Evolutionary conservation across 129 eudicot species (phyloP).

Genomic region (Ambrosia artemisiifolia): DNA sequence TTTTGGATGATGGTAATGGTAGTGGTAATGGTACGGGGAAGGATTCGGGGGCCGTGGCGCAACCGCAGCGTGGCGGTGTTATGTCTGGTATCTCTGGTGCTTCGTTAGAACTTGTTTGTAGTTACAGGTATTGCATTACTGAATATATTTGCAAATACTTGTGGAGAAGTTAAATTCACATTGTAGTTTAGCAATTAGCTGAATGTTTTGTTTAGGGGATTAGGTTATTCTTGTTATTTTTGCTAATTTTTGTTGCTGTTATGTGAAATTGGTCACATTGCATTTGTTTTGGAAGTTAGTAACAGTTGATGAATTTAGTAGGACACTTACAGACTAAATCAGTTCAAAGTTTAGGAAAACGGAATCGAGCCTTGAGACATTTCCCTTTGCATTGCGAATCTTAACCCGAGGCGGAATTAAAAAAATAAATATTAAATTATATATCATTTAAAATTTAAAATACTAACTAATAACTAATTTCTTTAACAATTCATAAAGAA

Average conservation of each 20-base stretch:
- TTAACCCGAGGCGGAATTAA: too few species aligned
- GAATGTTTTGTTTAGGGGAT: background rate
- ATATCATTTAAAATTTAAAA: too few species aligned
- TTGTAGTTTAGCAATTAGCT: background rate
- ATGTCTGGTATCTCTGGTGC: constrained; percentile 81
- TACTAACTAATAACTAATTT: too few species aligned
- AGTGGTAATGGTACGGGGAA: constrained; percentile 18
- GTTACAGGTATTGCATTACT: constrained; percentile 44
- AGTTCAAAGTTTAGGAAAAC: too few species aligned
- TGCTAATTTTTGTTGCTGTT: background rate
- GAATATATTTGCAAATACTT: background rate
- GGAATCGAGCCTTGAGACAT: too few species aligned
- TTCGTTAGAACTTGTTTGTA: constrained; percentile 78
- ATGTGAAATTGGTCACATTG: background rate
- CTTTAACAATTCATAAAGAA: too few species aligned
- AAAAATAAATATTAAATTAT: too few species aligned
- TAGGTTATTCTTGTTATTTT: background rate
- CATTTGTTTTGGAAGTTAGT: background rate
- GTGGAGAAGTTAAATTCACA: background rate
- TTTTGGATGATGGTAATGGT: constrained; percentile 47
- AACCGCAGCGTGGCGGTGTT: constrained; percentile 78
- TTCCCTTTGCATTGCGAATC: too few species aligned
- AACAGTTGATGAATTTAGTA: background rate
- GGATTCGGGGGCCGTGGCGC: constrained; percentile 28
- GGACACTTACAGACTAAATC: too few species aligned